phyloP scores from a whole-genome alignment of 2,329 filamentous ascomycete genomes.

The Diaporthe vaccinii region DNA sequence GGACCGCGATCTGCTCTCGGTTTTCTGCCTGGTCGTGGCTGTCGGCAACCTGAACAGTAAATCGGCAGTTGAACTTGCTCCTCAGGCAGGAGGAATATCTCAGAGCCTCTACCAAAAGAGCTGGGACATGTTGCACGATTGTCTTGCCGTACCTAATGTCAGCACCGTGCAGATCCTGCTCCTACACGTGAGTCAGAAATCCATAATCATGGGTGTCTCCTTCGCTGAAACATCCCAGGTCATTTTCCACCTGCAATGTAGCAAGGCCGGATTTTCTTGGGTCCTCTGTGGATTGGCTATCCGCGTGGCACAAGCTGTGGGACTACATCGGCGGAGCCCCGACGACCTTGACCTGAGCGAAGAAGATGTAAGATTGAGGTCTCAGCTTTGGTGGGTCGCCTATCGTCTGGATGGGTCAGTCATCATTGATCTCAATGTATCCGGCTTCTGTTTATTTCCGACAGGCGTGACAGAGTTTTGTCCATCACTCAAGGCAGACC shows the following conservation, averaged over 20 bases:
- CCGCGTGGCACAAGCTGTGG: conserved; percentile 8
- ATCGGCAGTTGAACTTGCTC: background rate
- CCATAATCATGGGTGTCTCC: background rate
- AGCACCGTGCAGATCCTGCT: background rate
- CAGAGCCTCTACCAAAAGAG: background rate
- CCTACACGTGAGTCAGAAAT: background rate
- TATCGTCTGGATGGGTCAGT: conserved; percentile 6
- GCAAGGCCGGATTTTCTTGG: conserved; percentile 2
- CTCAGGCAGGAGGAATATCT: background rate
- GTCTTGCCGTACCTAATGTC: background rate
- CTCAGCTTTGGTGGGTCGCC: background rate
- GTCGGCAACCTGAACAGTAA: background rate
- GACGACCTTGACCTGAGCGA: background rate
- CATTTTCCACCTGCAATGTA: background rate
- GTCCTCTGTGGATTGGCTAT: background rate
- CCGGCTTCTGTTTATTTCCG: background rate
- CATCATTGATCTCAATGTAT: rapidly evolving
- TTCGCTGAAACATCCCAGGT: background rate
- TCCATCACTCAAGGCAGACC: background rate
- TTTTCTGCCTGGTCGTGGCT: conserved; percentile 3
- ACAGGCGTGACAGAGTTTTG: background rate
- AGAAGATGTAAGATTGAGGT: background rate
- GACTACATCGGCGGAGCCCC: background rate
- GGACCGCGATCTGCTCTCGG: background rate
- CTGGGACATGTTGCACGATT: conserved; percentile 1